phyloP scores from a whole-genome alignment of 2,329 filamentous ascomycete genomes.

The Diplodia corticola region DNA sequence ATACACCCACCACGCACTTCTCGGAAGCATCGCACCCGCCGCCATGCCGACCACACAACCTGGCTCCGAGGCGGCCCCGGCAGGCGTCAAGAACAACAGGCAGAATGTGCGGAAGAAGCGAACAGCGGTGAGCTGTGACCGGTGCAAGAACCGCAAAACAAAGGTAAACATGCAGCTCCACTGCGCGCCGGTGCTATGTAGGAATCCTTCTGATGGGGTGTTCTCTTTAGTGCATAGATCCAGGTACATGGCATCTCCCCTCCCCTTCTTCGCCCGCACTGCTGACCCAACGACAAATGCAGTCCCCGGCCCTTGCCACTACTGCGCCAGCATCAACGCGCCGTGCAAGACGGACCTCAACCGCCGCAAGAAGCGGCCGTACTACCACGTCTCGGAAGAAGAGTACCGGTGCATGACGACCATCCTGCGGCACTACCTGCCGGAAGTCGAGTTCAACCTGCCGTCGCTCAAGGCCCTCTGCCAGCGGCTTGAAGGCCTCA shows the following conservation, averaged over 20 bases:
- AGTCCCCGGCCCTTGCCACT: slow-evolving; percentile 42
- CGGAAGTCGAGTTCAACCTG: slow-evolving; percentile 38
- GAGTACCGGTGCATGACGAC: slow-evolving; percentile 42
- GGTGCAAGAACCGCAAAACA: slow-evolving; percentile 41
- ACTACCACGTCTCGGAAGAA: slow-evolving; percentile 43
- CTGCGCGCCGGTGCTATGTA: no score
- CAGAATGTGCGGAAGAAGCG: slow-evolving; percentile 8
- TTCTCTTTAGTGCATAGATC: slow-evolving; percentile 44
- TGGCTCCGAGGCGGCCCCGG: not conserved
- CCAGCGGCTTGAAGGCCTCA: not conserved
- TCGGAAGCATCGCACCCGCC: slow-evolving; percentile 1
- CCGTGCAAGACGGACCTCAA: slow-evolving; percentile 39
- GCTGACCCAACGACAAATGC: slow-evolving; percentile 10
- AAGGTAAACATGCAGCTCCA: slow-evolving; percentile 29
- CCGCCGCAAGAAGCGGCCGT: slow-evolving; percentile 37
- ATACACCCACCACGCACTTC: not conserved
- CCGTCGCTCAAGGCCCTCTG: slow-evolving; percentile 35
- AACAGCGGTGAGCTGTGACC: slow-evolving; percentile 34
- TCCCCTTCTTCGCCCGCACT: slow-evolving; percentile 7
- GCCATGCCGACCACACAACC: not conserved
- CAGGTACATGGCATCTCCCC: slow-evolving; percentile 32
- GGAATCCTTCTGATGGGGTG: no score
- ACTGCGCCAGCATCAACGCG: slow-evolving; percentile 40
- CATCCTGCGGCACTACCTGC: slow-evolving; percentile 41
- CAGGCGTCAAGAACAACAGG: not conserved